Evolutionary conservation across 495 filamentous ascomycete genomes (phyloP).

Genomic region (Diplogelasinospora grovesii): DNA sequence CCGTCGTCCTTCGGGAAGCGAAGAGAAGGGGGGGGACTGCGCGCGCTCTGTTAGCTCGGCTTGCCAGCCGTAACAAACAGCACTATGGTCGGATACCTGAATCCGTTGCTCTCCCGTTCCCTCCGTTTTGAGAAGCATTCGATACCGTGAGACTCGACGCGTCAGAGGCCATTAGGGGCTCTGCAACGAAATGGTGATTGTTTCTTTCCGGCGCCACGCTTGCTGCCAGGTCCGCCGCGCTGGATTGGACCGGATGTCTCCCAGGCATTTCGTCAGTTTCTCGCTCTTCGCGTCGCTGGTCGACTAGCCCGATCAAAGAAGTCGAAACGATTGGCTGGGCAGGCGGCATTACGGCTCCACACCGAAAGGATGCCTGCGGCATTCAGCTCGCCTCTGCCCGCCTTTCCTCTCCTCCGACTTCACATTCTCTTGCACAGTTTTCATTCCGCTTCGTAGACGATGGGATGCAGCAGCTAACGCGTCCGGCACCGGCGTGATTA

Average conservation of each 20-base stretch:
- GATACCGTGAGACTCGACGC: background rate
- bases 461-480: background rate
- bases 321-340: slow-evolving; percentile 1
- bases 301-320: background rate
- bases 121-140: slow-evolving; percentile 1
- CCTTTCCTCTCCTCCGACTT: slow-evolving; percentile 1
- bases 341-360: background rate
- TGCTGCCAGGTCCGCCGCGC: slow-evolving; percentile 1
- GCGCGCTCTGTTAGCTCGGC: too few species aligned
- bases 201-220: background rate
- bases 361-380: background rate
- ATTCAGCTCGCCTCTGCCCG: slow-evolving; percentile 1
- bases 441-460: too few species aligned
- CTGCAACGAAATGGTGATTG: background rate
- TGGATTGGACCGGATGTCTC: background rate
- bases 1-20: too few species aligned
- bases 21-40: too few species aligned
- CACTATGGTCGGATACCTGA: too few species aligned
- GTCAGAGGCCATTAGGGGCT: background rate
- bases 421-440: too few species aligned
- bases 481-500: background rate
- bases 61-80: too few species aligned
- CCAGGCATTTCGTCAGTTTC: slow-evolving; percentile 1
- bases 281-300: background rate
- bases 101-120: too few species aligned